Conservation (phyloP, 148 eudicot genomes). For the Camellia granthamiana region DNA sequence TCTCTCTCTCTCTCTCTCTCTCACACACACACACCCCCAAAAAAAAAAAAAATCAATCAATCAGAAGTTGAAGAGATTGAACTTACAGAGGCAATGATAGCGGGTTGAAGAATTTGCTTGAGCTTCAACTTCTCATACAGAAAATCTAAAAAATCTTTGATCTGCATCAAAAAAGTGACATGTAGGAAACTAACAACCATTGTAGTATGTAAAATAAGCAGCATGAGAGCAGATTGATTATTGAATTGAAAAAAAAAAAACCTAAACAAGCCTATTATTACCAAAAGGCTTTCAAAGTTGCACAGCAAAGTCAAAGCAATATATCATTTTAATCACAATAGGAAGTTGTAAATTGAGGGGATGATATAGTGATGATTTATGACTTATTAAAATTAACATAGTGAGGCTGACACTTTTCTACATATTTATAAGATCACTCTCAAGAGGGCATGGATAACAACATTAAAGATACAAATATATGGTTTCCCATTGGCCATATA, state of each 20-base stretch:
- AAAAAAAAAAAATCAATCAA: background rate
- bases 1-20: no score
- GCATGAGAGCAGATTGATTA: background rate
- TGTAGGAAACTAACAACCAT: background rate
- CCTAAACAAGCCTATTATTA: background rate
- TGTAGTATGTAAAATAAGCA: background rate
- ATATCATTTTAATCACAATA: background rate
- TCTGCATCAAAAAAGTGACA: slow-evolving; percentile 41
- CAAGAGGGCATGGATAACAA: no score
- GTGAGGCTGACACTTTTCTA: background rate
- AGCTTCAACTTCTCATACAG: slow-evolving; percentile 83
- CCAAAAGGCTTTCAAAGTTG: background rate
- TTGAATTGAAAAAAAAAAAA: background rate
- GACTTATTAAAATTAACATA: background rate
- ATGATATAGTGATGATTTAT: background rate
- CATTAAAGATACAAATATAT: no score
- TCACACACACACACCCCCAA: no score
- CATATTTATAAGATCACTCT: background rate
- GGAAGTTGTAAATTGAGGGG: background rate
- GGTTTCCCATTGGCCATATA: no score
- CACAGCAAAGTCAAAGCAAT: background rate
- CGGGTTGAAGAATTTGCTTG: slow-evolving; percentile 90
- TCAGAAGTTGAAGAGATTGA: slow-evolving; percentile 10
- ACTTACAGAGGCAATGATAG: slow-evolving; percentile 96
- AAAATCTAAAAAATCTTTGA: slow-evolving; percentile 52